Percentiles rank a stretch among this genome's conserved stretches.
Evolutionary conservation across 352 stramenopile genomes (phyloP).

Genomic region (Pythium myriotylum): DNA sequence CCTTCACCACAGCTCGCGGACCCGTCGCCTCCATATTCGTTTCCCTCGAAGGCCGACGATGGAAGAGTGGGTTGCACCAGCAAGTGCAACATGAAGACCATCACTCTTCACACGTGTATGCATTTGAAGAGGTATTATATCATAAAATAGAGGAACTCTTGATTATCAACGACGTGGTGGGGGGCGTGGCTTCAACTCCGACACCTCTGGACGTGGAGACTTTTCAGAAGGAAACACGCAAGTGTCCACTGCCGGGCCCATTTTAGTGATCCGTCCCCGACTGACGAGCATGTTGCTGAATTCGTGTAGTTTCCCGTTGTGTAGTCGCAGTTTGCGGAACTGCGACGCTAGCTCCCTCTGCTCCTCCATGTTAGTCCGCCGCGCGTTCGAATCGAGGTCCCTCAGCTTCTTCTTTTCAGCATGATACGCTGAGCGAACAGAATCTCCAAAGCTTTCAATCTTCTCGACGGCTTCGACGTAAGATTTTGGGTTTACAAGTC

Average conservation of each 20-base stretch:
- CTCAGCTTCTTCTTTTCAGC: slow-evolving; percentile 45
- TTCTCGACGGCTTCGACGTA: slow-evolving; percentile 55
- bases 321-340: slow-evolving; percentile 42
- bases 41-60: neutral
- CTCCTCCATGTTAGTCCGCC: slow-evolving; percentile 29
- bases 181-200: neutral
- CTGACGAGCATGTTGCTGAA: slow-evolving; percentile 75
- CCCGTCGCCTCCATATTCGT: neutral
- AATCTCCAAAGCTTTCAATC: slow-evolving; percentile 59
- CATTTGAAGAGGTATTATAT: neutral
- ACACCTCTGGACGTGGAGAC: neutral
- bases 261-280: slow-evolving; percentile 45
- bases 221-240: too few relatives aligned
- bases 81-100: slow-evolving; percentile 48
- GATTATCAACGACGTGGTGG: neutral
- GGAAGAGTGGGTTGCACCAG: slow-evolving; percentile 11
- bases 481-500: slow-evolving; percentile 49
- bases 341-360: slow-evolving; percentile 46
- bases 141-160: too few relatives aligned
- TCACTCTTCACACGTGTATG: slow-evolving; percentile 39
- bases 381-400: slow-evolving; percentile 38
- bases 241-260: slow-evolving; percentile 9
- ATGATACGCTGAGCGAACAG: slow-evolving; percentile 47
- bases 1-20: neutral
- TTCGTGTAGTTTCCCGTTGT: slow-evolving; percentile 46